Conservation (phyloP, 176 grass and related monocot genomes). For the Musa schizocarpa region DNA sequence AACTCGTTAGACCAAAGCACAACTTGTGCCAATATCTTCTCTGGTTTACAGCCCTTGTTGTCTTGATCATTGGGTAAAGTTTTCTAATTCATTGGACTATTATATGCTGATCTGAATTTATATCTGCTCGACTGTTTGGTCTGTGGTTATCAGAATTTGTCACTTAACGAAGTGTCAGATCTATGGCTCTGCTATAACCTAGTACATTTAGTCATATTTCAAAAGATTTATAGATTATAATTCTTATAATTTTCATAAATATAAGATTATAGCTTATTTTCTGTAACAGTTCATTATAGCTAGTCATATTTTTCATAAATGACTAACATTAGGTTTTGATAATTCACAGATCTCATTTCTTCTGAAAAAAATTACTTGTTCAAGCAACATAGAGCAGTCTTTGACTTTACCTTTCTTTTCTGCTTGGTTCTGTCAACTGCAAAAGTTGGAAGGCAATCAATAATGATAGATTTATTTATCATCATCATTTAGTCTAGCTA, state of each 20-base stretch:
- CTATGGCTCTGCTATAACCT: too few species aligned
- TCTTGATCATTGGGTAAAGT: constrained; percentile 7
- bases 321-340: background rate
- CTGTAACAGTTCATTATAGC: too few species aligned
- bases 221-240: background rate
- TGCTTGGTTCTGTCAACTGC: background rate
- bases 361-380: background rate
- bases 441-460: background rate
- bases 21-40: constrained; percentile 9
- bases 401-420: background rate
- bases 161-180: background rate
- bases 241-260: too few species aligned
- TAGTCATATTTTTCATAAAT: too few species aligned
- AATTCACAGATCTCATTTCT: background rate
- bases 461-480: background rate
- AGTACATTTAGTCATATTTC: background rate
- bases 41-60: background rate
- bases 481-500: background rate
- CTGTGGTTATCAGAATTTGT: background rate
- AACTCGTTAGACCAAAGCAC: constrained; percentile 18
- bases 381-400: background rate
- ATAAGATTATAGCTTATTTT: too few species aligned
- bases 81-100: background rate
- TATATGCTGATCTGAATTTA: background rate
- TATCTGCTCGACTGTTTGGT: background rate